Percentiles rank a stretch among this genome's conserved stretches.
These are phyloP conservation scores for Fraxinus paxiana DNA, from an alignment of 305 asterid genomes.

Conservation along the genomic window DNA sequence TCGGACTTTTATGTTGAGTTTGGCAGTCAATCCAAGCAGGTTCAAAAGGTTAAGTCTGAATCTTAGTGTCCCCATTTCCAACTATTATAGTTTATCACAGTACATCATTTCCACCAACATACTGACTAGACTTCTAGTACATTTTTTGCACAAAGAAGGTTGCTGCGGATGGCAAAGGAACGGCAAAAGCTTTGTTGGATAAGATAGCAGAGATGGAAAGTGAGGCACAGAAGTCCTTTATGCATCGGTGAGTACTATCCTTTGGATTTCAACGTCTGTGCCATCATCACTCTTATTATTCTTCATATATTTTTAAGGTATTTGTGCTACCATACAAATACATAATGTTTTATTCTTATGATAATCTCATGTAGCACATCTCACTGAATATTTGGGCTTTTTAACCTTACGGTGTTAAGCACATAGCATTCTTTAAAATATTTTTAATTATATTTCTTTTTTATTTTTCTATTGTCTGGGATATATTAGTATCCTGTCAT, in stretches of 20 bases:
- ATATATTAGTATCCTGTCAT: neutral
- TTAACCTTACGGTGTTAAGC: neutral
- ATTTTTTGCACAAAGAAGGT: slow-evolving; percentile 36
- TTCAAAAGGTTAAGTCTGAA: slow-evolving; percentile 46
- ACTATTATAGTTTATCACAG: neutral
- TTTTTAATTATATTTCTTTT: neutral
- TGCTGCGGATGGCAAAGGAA: slow-evolving; percentile 70
- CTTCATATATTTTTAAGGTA: neutral
- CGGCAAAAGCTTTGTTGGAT: slow-evolving; percentile 75
- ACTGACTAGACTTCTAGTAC: slow-evolving; percentile 20
- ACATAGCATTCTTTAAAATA: neutral
- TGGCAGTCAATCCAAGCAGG: slow-evolving; percentile 37
- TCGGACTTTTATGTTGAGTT: slow-evolving; percentile 82
- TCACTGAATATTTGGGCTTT: slow-evolving; percentile 5
- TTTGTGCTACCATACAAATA: neutral
- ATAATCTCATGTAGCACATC: neutral
- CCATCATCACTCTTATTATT: slow-evolving; percentile 15
- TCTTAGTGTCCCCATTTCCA: slow-evolving; percentile 20
- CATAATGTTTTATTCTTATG: slow-evolving; percentile 6
- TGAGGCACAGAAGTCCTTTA: slow-evolving; percentile 98
- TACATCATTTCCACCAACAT: slow-evolving; percentile 16
- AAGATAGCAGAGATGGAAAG: slow-evolving; percentile 85
- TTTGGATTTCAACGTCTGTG: slow-evolving; percentile 3
- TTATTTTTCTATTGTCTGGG: neutral
- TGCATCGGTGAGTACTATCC: slow-evolving; percentile 74